phyloP scores from a whole-genome alignment of 140 eudicot species.

The Bidens hawaiensis region DNA sequence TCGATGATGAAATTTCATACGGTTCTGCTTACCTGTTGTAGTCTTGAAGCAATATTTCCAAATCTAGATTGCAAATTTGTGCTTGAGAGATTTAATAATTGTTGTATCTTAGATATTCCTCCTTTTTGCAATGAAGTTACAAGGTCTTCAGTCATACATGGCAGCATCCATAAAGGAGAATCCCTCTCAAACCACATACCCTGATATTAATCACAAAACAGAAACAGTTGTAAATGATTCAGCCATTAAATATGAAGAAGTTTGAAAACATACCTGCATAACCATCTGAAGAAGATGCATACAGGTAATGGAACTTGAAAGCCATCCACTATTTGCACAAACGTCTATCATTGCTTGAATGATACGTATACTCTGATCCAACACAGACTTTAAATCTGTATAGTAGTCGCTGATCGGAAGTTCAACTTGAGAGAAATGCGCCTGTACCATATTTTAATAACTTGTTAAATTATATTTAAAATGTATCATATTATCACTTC shows the following conservation, averaged over 20 bases:
- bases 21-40: conserved; percentile 59
- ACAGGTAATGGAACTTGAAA: conserved; percentile 84
- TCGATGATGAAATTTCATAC: background rate
- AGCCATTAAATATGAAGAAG: background rate
- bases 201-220: conserved; percentile 31
- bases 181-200: conserved; percentile 85
- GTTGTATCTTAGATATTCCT: conserved; percentile 56
- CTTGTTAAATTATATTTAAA: conserved; percentile 6
- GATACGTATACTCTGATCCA: conserved; percentile 97
- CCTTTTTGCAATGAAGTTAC: conserved; percentile 40
- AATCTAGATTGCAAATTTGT: conserved; percentile 45
- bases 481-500: background rate
- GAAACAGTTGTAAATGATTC: background rate
- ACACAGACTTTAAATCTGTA: conserved; percentile 88
- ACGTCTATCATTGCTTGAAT: conserved; percentile 98
- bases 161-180: conserved; percentile 84
- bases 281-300: conserved; percentile 97
- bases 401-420: conserved; percentile 87
- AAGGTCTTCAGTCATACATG: conserved; percentile 79
- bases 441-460: conserved; percentile 39
- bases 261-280: conserved; percentile 72
- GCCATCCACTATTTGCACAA: conserved; percentile 99
- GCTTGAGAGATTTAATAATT: conserved; percentile 57
- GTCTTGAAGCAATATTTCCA: conserved; percentile 45
- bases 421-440: conserved; percentile 86